Evolutionary conservation across 495 filamentous ascomycete species (phyloP).

Genomic region (Glonium stellatum): DNA sequence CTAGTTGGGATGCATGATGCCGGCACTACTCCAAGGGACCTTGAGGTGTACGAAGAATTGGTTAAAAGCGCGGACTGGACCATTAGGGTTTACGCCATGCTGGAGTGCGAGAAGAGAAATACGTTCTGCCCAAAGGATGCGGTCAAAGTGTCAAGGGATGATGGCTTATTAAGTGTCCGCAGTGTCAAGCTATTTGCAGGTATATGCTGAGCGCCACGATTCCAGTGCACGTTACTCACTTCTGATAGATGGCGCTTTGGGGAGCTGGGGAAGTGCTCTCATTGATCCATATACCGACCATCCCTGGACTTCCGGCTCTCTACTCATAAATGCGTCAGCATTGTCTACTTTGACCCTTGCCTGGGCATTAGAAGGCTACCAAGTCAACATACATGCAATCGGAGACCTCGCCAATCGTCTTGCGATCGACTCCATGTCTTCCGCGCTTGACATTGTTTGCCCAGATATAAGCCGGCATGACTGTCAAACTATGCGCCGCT

Average conservation of each 20-base stretch:
- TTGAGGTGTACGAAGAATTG: conserved; percentile 46
- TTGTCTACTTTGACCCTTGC: conserved; percentile 40
- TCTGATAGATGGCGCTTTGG: conserved; percentile 53
- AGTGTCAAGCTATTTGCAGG: conserved; percentile 57
- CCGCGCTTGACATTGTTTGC: conserved; percentile 43
- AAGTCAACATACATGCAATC: conserved; percentile 60
- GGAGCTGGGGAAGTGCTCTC: conserved; percentile 57
- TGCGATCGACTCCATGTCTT: conserved; percentile 49
- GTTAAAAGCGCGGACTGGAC: conserved; percentile 44
- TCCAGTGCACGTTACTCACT: conserved; percentile 18
- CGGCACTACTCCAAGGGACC: conserved; percentile 46
- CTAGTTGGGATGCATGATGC: conserved; percentile 59
- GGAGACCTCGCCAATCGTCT: conserved; percentile 56
- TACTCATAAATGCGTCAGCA: conserved; percentile 51
- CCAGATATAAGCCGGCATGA: conserved; percentile 33
- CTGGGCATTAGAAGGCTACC: conserved; percentile 47
- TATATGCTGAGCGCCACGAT: conserved; percentile 23
- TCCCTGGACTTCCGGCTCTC: conserved; percentile 47
- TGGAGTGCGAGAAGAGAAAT: conserved; percentile 54
- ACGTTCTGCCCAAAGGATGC: conserved; percentile 49
- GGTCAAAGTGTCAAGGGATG: conserved; percentile 32
- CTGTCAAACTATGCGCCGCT: conserved; percentile 45
- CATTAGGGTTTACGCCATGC: conserved; percentile 56
- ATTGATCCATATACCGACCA: conserved; percentile 56
- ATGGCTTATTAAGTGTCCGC: conserved; percentile 43